Conservation (phyloP, 768 basidiomycete genomes). For the Tulasnella sp. region DNA sequence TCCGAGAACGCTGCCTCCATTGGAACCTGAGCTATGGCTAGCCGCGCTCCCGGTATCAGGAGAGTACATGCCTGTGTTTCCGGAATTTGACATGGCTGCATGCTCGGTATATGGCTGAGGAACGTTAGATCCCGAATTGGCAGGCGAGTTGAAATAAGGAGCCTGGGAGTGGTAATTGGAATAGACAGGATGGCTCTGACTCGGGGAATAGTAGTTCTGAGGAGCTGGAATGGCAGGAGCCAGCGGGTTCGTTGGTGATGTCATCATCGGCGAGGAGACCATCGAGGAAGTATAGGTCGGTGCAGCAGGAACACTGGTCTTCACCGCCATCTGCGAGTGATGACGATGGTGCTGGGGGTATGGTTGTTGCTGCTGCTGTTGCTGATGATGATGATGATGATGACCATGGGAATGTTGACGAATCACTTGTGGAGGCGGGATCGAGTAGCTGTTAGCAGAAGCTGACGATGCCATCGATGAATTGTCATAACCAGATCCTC, state of each 20-base stretch:
- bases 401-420: not conserved
- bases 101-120: too few species aligned
- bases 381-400: not conserved
- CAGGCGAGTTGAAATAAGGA: too few species aligned
- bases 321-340: too few species aligned
- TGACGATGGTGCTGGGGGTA: constrained; percentile 2
- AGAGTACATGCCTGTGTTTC: too few species aligned
- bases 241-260: too few species aligned
- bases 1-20: too few species aligned
- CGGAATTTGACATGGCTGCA: too few species aligned
- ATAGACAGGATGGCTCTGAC: not conserved
- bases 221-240: not conserved
- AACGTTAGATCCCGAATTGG: too few species aligned
- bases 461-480: not conserved
- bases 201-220: not conserved
- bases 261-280: not conserved
- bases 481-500: not conserved
- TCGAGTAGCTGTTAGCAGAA: not conserved
- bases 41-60: too few species aligned
- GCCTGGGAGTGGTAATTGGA: too few species aligned
- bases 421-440: not conserved
- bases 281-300: not conserved
- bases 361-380: constrained; percentile 12
- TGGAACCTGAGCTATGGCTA: too few species aligned
- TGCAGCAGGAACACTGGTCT: too few species aligned